Evolutionary conservation across 441 rosid genomes (phyloP), one percentile per base, ranked within the genome.

Genomic region (Arabidopsis lyrata): DNA sequence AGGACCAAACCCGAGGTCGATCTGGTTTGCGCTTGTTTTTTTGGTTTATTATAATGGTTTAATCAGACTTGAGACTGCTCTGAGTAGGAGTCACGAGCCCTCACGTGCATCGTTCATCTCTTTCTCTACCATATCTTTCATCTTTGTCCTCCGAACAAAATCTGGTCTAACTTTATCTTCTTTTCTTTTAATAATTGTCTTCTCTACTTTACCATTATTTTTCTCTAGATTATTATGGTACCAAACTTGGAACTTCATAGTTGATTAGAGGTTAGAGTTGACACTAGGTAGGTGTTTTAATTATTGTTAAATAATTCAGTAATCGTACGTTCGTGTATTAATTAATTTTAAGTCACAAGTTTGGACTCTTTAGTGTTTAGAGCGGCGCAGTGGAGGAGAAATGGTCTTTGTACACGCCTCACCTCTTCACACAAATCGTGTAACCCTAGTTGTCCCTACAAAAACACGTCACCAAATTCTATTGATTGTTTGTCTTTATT

Each of bases 1-100:
- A 62, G 73, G 77, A 66, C 77, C 74, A 66, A 72, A 61, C 81
- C 66, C 81, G 73, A 77, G 77, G 69, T 66, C 63, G 81, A 77
- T 77, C 77, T 72, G 60, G 64, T 72, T 72, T 42, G 50, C 50
- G 41, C 66, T 22, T 13, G 48, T 60, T 12, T 45, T 69, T 39
- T 14, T 16, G 11, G 15, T 45, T 65, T 50, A 59, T 65, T 71
- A 66, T 45, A 58, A 14, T 66, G 77, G 50, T 64, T 75, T 49
- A 42, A 29, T 39, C 3, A 64, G 56, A 45, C 18, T 66, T 27
- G 49, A 63, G 66, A 36, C 55, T 56, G 66, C 9, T 63, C 75
- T 76, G 6, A 76, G 79, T 52, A 18, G 68, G 76, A 72, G 62
- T 69, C 81, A 78, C 81, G 78, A 63, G 81, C 72, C 62, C 78